These are phyloP conservation scores for Wallacemonas rigidus DNA, from an alignment of 208 protist species.

Conservation along the genomic window DNA sequence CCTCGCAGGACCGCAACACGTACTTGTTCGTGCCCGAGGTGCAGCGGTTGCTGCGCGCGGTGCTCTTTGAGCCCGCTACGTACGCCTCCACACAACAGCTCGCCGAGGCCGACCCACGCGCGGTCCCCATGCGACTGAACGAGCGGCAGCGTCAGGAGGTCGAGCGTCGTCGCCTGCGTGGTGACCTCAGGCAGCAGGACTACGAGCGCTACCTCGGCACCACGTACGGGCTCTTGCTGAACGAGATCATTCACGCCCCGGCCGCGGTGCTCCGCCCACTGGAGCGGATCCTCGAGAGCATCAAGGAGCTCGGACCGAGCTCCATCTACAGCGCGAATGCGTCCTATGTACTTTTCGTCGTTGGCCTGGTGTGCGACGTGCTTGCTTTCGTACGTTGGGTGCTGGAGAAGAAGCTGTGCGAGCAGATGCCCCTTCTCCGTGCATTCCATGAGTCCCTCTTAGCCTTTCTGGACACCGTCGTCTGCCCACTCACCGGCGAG, in stretches of 20 bases:
- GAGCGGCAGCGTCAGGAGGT: slow-evolving; percentile 48
- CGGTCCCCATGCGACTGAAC: slow-evolving; percentile 68
- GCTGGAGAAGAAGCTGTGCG: slow-evolving; percentile 14
- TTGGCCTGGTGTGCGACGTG: slow-evolving; percentile 65
- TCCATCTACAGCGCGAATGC: slow-evolving; percentile 84
- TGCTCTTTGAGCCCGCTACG: slow-evolving; percentile 90
- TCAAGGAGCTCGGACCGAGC: slow-evolving; percentile 56
- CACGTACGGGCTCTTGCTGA: slow-evolving; percentile 83
- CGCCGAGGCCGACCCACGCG: slow-evolving; percentile 33
- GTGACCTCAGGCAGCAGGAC: slow-evolving; percentile 37
- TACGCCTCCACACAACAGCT: slow-evolving; percentile 47
- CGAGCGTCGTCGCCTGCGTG: slow-evolving; percentile 33
- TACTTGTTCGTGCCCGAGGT: slow-evolving; percentile 64
- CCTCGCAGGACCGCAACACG: slow-evolving; percentile 81
- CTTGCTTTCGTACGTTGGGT: slow-evolving; percentile 47
- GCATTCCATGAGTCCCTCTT: slow-evolving; percentile 32
- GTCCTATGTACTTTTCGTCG: slow-evolving; percentile 69
- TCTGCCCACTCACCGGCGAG: slow-evolving; percentile 42
- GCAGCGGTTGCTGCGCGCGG: slow-evolving; percentile 80
- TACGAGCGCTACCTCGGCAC: slow-evolving; percentile 69
- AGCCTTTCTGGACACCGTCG: slow-evolving; percentile 29
- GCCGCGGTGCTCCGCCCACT: slow-evolving; percentile 53
- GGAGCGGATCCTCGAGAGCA: slow-evolving; percentile 39
- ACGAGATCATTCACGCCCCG: slow-evolving; percentile 76
- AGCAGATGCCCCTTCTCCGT: slow-evolving; percentile 18